phyloP scores from a whole-genome alignment of 768 basidiomycete species.

The Suillus cothurnatus region DNA sequence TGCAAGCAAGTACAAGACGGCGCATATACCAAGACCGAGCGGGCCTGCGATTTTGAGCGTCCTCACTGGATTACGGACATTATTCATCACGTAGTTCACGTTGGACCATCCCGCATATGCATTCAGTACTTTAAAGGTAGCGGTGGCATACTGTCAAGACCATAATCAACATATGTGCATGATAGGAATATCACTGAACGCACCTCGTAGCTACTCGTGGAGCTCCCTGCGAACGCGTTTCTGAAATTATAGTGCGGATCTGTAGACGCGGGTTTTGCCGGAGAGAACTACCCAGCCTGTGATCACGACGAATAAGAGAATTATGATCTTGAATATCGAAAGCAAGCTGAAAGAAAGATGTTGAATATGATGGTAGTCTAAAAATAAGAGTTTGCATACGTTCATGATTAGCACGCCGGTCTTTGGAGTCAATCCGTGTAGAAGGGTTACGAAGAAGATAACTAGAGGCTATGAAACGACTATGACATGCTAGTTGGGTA shows the following conservation, averaged over 20 bases:
- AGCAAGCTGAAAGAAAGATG: conserved; percentile 38
- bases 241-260: conserved; percentile 62
- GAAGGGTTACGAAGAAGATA: conserved; percentile 49
- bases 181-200: not conserved
- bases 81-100: conserved; percentile 61
- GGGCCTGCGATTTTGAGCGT: conserved; percentile 66
- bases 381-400: conserved; percentile 29
- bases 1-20: conserved; percentile 53
- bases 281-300: conserved; percentile 64
- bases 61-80: conserved; percentile 58
- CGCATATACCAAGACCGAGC: conserved; percentile 56
- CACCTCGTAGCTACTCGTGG: conserved; percentile 51
- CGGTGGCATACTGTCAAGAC: conserved; percentile 55
- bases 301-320: conserved; percentile 56
- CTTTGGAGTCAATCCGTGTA: conserved; percentile 55
- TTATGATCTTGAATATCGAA: conserved; percentile 54
- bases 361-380: not conserved
- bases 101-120: conserved; percentile 55
- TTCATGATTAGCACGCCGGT: conserved; percentile 58
- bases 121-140: conserved; percentile 58
- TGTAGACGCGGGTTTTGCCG: conserved; percentile 54
- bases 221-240: conserved; percentile 58
- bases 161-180: not conserved
- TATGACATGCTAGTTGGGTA: not conserved
- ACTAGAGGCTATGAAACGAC: conserved; percentile 32